Base-by-base conservation (phyloP, 1,139 yeast species). In the Hemisphaericaspora xylanilytica region DNA sequence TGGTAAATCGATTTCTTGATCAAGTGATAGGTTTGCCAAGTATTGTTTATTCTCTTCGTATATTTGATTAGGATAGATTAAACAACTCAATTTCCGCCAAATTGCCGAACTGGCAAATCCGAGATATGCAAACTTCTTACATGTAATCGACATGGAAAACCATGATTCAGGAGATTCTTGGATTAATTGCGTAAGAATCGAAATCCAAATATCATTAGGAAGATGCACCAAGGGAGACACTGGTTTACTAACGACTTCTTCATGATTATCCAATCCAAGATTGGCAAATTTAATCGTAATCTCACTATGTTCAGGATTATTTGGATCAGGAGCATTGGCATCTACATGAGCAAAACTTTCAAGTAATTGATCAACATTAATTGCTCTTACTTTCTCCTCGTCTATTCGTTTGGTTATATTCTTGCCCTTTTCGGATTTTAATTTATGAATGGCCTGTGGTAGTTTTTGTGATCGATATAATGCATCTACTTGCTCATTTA, bases 401-500 rank as follows among this genome's bases (percentile, higher is more conserved):
- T 65, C 71, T 8, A 65, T 50, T 22, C 52, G 52, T n/a, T 51
- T 47, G 9, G 56, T 47, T 3, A 53, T 52, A 43, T 59, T 64
- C 40, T 62, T 57, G 4, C 73, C 72, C 14, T 58, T 53, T 35
- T 58, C 65, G 16, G 55, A 53, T 36, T 53, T 50, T 34, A 57
- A 41, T 46, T 55, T 46, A 25, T 53, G 49, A 13, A 60, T 47
- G 7, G 57, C 52, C 18, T 51, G 48, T 27, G 73, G 64, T 9
- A 67, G 53, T 48, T 74, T 77, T 43, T 75, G 73, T 20, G 59
- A 52, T 29, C 95, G 67, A 56, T 87, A 87, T 17, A 78, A 59
- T 42, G 73, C 63, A 52, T 89, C 96, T 5, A 88, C 89, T 38
- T 72, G 73, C 4, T 78, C 83, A 56, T 85, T 79, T 24, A 80